A percentile compares a stretch with the other conserved stretches of the same genome.
These are phyloP conservation scores for Candida vaughaniae DNA, from an alignment of 805 yeast genomes.

Conservation along the genomic window DNA sequence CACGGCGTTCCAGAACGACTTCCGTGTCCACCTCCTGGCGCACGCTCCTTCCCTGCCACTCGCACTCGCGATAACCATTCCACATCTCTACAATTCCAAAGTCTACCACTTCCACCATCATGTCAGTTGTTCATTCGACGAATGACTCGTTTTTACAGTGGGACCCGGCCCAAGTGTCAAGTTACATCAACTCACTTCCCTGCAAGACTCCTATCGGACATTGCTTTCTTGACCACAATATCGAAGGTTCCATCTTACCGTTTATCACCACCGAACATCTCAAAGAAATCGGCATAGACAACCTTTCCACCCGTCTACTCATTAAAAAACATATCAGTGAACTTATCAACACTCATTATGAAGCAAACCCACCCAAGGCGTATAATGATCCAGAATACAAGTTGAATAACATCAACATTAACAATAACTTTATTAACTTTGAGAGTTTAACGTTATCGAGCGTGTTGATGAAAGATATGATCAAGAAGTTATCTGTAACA, in stretches of 20 bases:
- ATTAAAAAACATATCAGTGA: slow-evolving; percentile 61
- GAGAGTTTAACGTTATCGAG: slow-evolving; percentile 39
- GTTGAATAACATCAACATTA: slow-evolving; percentile 31
- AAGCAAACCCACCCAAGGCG: slow-evolving; percentile 22
- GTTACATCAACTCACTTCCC: slow-evolving; percentile 25
- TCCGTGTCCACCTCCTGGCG: no score
- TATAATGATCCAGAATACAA: slow-evolving; percentile 28
- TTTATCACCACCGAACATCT: slow-evolving; percentile 69
- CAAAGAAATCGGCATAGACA: slow-evolving; percentile 63
- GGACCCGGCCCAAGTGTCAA: slow-evolving; percentile 48
- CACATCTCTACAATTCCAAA: no score
- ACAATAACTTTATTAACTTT: slow-evolving; percentile 33
- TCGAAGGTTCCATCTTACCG: slow-evolving; percentile 72
- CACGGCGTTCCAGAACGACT: no score
- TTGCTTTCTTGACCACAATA: slow-evolving; percentile 53
- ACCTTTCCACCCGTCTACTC: slow-evolving; percentile 54
- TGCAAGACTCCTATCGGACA: slow-evolving; percentile 25
- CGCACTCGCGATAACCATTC: no score
- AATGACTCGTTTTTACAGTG: slow-evolving; percentile 39
- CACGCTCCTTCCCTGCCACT: no score
- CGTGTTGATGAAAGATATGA: slow-evolving; percentile 35
- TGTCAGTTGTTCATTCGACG: no score
- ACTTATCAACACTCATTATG: slow-evolving; percentile 41
- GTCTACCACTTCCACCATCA: no score
- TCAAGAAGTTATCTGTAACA: slow-evolving; percentile 21